Conservation (phyloP, 208 protist genomes). For the Angomonas deanei region DNA sequence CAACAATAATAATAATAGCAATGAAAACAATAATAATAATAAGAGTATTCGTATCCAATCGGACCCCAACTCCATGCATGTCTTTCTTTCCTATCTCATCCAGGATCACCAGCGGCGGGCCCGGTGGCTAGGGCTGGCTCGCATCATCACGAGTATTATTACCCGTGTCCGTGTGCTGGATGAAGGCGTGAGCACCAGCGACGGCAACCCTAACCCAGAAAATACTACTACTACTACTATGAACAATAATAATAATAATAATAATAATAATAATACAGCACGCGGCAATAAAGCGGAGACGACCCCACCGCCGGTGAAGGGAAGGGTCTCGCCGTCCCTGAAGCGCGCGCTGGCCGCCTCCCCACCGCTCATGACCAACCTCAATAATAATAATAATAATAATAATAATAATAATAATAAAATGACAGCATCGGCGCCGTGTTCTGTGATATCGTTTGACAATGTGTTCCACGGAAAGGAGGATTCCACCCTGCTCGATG, state of each 20-base stretch:
- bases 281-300: not conserved
- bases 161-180: conserved; percentile 59
- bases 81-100: conserved; percentile 31
- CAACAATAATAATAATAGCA: not conserved
- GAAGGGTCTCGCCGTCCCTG: too few species aligned
- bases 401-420: too few species aligned
- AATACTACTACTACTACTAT: not conserved
- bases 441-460: too few species aligned
- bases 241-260: too few species aligned
- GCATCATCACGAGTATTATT: conserved; percentile 61
- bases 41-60: not conserved
- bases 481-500: too few species aligned
- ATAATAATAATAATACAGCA: too few species aligned
- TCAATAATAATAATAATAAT: too few species aligned
- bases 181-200: conserved; percentile 7
- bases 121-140: conserved; percentile 54
- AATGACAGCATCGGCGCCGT: too few species aligned
- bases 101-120: conserved; percentile 34
- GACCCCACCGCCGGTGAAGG: too few species aligned
- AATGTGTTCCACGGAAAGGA: too few species aligned
- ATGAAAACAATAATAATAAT: not conserved
- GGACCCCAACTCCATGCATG: conserved; percentile 4
- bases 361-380: too few species aligned
- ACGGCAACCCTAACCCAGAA: not conserved
- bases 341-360: too few species aligned